Evolutionary conservation across 2,329 filamentous ascomycete species (phyloP), one percentile per base, ranked within the genome.

Genomic region (Didymella lethalis): DNA sequence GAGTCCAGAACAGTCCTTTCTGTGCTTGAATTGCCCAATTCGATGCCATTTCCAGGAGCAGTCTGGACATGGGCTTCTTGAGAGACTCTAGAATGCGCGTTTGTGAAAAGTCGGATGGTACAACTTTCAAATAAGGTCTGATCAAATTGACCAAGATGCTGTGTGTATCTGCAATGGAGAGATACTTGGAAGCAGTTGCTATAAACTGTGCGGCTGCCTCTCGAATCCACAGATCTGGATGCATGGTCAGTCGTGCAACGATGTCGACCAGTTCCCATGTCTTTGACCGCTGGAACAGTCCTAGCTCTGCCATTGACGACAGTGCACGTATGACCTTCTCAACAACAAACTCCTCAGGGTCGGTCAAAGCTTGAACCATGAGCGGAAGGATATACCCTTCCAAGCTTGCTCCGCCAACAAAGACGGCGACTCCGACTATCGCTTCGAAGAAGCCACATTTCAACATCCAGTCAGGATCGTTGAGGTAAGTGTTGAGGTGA

Each of bases 361-460:
- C 95, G 0, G 93, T 92, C 68, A 99, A 82, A 7, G 95, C 94
- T 76, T 97, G 95, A 3, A 97, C 86, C 92, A 99, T 97, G 14
- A 99, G 82, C 0, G 96, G 95, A 26, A 99, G 80, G 64, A 98
- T 96, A 68, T 97, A 99, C 66, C 96, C 93, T 76, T 99, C 95
- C 31, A 99, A 80, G 66, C 90, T 96, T 32, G 89, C 91, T 59
- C 91, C 93, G 28, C 95, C 95, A 32, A 98, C 86, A 67, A 97
- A 97, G 1, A 91, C 87, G 4, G 93, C 92, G 64, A 99, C 93
- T 3, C 93, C 94, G 16, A 98, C 92, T 26, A 98, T 92, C 0
- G 93, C 92, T 71, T 97, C 93, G 70, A 99, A 97, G 74, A 98
- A 98, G 2, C 94, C 93, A 69, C 93, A 97, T 76, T 97, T 97